Conservation (phyloP, 208 protist genomes). For the Blechomonas ayalai region DNA sequence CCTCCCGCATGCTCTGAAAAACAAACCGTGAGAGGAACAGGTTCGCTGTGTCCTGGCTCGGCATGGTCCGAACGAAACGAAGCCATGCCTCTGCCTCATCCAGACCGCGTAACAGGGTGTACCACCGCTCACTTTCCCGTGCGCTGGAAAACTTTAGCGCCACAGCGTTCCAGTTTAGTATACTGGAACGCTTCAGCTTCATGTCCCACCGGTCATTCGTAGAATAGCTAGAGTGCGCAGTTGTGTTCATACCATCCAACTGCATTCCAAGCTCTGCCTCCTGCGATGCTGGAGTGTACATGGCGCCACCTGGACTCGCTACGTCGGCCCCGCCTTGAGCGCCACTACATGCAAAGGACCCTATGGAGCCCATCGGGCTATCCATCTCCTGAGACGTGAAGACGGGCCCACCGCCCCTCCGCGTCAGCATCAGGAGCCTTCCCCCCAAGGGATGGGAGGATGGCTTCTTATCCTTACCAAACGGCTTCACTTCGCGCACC, state of each 20-base stretch:
- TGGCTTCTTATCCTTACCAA: no score
- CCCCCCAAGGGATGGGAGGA: slow-evolving; percentile 19
- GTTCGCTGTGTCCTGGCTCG: slow-evolving; percentile 66
- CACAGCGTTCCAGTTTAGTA: slow-evolving; percentile 20
- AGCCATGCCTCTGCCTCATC: slow-evolving; percentile 57
- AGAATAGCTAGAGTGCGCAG: no score
- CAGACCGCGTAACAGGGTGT: slow-evolving; percentile 32
- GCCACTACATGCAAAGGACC: no score
- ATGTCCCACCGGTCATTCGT: slow-evolving; percentile 1
- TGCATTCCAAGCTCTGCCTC: no score
- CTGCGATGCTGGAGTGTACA: no score
- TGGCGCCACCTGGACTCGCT: no score
- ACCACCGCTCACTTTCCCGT: slow-evolving; percentile 70
- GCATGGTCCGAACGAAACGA: slow-evolving; percentile 42
- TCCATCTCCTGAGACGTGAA: slow-evolving; percentile 6
- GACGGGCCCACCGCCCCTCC: slow-evolving; percentile 19
- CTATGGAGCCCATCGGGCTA: no score
- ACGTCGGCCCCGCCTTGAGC: no score
- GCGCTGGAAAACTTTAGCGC: slow-evolving; percentile 49
- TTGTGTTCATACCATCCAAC: no score
- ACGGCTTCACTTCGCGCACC: neutral
- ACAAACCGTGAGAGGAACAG: slow-evolving; percentile 63
- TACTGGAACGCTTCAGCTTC: neutral
- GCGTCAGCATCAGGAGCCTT: slow-evolving; percentile 21
- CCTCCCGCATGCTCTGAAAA: slow-evolving; percentile 65